phyloP scores from a whole-genome alignment of 176 grass and related monocot species.

The Neostapfia colusana region DNA sequence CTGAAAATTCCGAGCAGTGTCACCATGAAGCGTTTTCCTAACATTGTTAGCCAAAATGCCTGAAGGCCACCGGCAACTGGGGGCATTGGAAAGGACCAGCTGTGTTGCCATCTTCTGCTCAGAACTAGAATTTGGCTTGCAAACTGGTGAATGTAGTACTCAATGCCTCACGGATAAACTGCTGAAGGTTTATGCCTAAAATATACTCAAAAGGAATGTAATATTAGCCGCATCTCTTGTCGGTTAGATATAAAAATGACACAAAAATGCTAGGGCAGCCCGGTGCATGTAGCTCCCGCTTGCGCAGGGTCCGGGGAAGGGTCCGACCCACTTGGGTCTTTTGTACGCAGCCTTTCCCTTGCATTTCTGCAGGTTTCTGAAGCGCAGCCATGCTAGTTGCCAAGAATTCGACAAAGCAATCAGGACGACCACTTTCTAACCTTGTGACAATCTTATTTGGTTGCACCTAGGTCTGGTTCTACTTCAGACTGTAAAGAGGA shows the following conservation, averaged over 20 bases:
- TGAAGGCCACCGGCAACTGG: conserved; percentile 4
- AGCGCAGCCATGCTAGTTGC: background rate
- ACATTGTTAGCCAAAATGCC: conserved; percentile 5
- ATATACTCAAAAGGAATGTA: background rate
- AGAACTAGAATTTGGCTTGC: background rate
- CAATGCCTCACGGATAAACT: background rate
- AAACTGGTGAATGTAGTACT: background rate
- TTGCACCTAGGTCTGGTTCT: background rate
- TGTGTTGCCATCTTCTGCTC: conserved; percentile 25
- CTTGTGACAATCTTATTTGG: background rate
- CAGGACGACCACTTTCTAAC: background rate
- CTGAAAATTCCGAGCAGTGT: conserved; percentile 16
- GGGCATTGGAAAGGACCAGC: conserved; percentile 25
- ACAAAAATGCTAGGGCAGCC: background rate
- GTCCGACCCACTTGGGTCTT: too few species aligned
- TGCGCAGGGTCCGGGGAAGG: too few species aligned
- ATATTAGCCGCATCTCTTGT: background rate
- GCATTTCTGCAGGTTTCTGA: too few species aligned
- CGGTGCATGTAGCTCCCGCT: too few species aligned
- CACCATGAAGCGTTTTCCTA: conserved; percentile 15
- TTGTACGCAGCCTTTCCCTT: too few species aligned
- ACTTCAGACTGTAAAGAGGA: background rate
- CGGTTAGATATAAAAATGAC: background rate
- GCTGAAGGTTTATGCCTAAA: background rate
- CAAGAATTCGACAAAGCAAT: background rate